A percentile compares a stretch with the other conserved stretches of the same genome.
These are phyloP conservation scores for Hyaloscypha hepaticicola DNA, from an alignment of 495 filamentous ascomycete genomes.

Conservation along the genomic window DNA sequence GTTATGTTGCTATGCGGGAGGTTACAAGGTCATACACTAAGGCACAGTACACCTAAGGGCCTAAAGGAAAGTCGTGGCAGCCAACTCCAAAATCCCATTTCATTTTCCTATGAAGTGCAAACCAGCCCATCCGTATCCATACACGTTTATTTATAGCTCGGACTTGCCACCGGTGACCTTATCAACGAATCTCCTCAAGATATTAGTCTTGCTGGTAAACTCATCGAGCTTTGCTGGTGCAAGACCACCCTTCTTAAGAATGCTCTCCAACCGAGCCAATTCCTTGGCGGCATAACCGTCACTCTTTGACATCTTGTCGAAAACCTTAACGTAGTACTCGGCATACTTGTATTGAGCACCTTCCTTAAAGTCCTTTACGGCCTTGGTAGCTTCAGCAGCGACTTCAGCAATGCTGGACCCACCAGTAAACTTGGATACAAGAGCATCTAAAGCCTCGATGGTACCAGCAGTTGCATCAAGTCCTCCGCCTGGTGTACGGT, in stretches of 20 bases:
- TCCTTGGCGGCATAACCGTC: constrained; percentile 83
- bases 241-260: constrained; percentile 82
- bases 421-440: constrained; percentile 66
- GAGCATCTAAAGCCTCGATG: constrained; percentile 69
- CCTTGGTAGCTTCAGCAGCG: constrained; percentile 65
- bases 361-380: constrained; percentile 64
- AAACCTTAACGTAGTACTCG: constrained; percentile 90
- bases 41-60: neutral
- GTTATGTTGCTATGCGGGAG: constrained; percentile 12
- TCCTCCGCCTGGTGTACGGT: constrained; percentile 79
- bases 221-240: constrained; percentile 88
- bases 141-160: constrained; percentile 29
- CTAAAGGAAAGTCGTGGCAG: neutral
- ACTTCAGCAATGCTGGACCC: constrained; percentile 59
- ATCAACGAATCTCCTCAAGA: constrained; percentile 73
- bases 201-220: constrained; percentile 80
- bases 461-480: constrained; percentile 81
- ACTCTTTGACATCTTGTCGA: constrained; percentile 77
- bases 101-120: constrained; percentile 15
- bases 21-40: constrained; percentile 26
- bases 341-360: constrained; percentile 65
- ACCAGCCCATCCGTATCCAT: constrained; percentile 1
- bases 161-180: constrained; percentile 24
- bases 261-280: constrained; percentile 70
- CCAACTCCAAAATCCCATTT: constrained; percentile 14